Evolutionary conservation across 139 green algal genomes (phyloP), one percentile per base, ranked within the genome.

Genomic region (Limnomonas spitsbergensis): DNA sequence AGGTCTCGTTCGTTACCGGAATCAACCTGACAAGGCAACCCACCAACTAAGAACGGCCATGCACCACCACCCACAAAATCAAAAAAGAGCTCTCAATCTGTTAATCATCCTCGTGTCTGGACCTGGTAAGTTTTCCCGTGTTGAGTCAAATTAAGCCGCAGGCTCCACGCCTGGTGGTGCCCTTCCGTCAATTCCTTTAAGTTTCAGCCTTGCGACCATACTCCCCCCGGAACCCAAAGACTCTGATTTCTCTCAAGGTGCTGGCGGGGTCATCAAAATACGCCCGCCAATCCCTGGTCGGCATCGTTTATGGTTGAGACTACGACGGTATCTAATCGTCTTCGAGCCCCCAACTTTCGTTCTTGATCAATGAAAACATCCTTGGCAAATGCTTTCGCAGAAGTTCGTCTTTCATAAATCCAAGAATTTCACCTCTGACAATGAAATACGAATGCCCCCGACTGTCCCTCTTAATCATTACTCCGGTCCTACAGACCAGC

Each of bases 281-380:
- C n/a, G n/a, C n/a, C n/a, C n/a, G n/a, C n/a, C n/a, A n/a, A n/a
- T n/a, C n/a, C n/a, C n/a, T n/a, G n/a, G n/a, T n/a, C n/a, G n/a
- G n/a, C n/a, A n/a, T n/a, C n/a, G n/a, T n/a, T n/a, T n/a, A n/a
- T n/a, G 76, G n/a, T n/a, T n/a, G n/a, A n/a, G 93, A 98, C 94
- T 98, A 98, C 89, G 93, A 98, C 91, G 94, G 93, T 98, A 98
- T 98, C 93, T 98, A 94, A 98, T 97, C 94, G 90, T 98, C 93
- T 98, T 98, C 94, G 93, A 98, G 91, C 93, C 93, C 94, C 94
- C 93, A 97, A 97, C 93, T 98, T 97, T 98, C 93, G 93, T 97
- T 98, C n/a, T 97, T 98, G 94, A 98, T 98, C 91, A 98, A 98
- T 98, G 94, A 98, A 98, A 98, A 97, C 94, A 97, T 97, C 93